Conservation (phyloP, 176 grass and related monocot species). For the Rhipidocladum racemiflorum region DNA sequence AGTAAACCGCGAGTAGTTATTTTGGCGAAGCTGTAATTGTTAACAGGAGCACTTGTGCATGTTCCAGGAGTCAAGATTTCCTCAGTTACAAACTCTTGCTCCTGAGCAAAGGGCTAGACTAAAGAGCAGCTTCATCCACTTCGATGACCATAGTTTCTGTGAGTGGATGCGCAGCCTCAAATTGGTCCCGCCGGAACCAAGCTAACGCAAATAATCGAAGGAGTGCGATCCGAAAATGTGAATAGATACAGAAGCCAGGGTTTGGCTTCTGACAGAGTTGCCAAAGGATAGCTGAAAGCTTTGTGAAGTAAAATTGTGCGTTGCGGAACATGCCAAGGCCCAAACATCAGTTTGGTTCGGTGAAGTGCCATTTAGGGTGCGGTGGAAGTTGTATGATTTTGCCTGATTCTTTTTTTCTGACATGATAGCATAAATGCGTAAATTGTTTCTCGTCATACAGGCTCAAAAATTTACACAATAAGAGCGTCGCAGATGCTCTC, state of each 20-base stretch:
- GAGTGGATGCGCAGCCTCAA: constrained; percentile 99
- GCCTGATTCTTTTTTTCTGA: constrained; percentile 24
- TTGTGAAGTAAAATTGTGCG: constrained; percentile 10
- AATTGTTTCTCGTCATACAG: constrained; percentile 9
- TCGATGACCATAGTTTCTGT: constrained; percentile 87
- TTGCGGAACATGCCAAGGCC: neutral
- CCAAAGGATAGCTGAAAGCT: constrained; percentile 30
- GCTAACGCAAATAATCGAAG: constrained; percentile 40
- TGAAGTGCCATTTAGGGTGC: constrained; percentile 7
- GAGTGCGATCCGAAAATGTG: neutral
- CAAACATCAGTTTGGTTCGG: constrained; percentile 21
- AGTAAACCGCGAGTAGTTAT: neutral
- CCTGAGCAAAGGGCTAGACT: constrained; percentile 66
- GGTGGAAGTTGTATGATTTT: constrained; percentile 39
- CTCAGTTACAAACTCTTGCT: constrained; percentile 61
- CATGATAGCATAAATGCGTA: neutral
- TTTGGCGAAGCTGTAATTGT: neutral
- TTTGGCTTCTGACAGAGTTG: constrained; percentile 14
- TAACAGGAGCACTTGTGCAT: constrained; percentile 20
- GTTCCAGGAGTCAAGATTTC: constrained; percentile 92
- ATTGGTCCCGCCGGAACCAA: constrained; percentile 77
- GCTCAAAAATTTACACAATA: constrained; percentile 23
- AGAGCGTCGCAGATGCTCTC: neutral
- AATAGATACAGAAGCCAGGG: constrained; percentile 14
- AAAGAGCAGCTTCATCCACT: constrained; percentile 94